Percentiles rank a stretch among this genome's conserved stretches.
Evolutionary conservation across 1,284 basidiomycete genomes (phyloP).

Genomic region (Fomitopsis schrenkii): DNA sequence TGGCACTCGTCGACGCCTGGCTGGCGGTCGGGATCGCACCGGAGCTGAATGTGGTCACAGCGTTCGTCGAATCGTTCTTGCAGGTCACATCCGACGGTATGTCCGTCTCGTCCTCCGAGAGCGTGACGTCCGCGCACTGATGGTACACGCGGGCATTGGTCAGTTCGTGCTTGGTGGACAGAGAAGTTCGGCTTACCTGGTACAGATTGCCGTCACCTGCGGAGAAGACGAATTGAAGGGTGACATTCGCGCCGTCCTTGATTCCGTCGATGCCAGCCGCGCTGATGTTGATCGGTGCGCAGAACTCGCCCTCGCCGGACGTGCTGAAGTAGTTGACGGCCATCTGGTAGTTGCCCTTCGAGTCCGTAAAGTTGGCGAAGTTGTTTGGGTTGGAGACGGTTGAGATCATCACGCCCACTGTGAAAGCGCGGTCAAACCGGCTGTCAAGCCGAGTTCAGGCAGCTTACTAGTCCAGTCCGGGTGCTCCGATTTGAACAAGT

Average conservation of each 20-base stretch:
- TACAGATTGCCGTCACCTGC: conserved; percentile 67
- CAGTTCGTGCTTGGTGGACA: background rate
- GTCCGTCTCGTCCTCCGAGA: conserved; percentile 38
- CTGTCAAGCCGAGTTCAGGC: background rate
- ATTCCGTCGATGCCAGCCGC: conserved; percentile 47
- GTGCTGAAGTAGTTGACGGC: conserved; percentile 47
- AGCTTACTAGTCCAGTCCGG: conserved; percentile 47
- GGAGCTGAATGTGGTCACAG: conserved; percentile 8
- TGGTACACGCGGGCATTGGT: background rate
- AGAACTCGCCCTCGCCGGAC: conserved; percentile 51
- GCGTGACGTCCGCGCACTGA: conserved; percentile 69
- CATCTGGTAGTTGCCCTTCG: conserved; percentile 17
- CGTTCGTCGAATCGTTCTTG: conserved; percentile 21
- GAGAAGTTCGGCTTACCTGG: conserved; percentile 39
- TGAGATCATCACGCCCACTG: conserved; percentile 55
- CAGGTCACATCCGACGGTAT: conserved; percentile 27
- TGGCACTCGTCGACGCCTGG: conserved; percentile 11
- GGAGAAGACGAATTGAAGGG: conserved; percentile 55
- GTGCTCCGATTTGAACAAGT: conserved; percentile 57
- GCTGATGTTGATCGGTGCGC: conserved; percentile 57
- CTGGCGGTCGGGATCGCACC: conserved; percentile 6
- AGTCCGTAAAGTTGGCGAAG: conserved; percentile 46
- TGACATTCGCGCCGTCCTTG: conserved; percentile 52
- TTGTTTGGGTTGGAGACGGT: conserved; percentile 53
- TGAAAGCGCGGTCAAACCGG: background rate